These are phyloP conservation scores for Candida patagonica DNA, from an alignment of 805 yeast species.

Conservation along the genomic window DNA sequence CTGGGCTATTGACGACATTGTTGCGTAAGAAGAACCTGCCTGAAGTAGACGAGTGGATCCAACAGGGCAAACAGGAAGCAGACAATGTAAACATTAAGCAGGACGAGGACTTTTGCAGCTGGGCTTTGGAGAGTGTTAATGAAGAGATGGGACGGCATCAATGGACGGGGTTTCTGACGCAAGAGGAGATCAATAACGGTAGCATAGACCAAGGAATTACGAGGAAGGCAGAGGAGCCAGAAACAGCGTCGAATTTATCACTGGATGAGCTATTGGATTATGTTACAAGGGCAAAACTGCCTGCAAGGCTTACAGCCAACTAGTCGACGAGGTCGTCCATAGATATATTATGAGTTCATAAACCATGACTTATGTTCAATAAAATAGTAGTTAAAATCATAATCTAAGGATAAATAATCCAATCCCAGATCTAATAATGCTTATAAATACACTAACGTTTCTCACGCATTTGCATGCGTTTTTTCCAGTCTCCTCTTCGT, in stretches of 20 bases:
- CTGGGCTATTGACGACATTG: constrained; percentile 72
- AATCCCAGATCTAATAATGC: background rate
- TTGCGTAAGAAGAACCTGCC: constrained; percentile 83
- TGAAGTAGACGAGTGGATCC: constrained; percentile 83
- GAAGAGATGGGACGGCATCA: constrained; percentile 46
- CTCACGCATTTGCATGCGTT: constrained; percentile 50
- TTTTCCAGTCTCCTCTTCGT: constrained; percentile 56
- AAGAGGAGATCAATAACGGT: constrained; percentile 36
- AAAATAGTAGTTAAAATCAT: too few relatives aligned
- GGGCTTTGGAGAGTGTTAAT: constrained; percentile 53
- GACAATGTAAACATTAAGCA: constrained; percentile 24
- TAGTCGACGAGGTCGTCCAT: too few relatives aligned
- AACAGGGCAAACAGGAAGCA: constrained; percentile 32
- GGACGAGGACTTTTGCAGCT: constrained; percentile 61
- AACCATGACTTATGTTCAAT: too few relatives aligned
- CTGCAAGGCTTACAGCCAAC: constrained; percentile 2
- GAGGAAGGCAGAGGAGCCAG: constrained; percentile 3
- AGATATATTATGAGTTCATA: too few relatives aligned
- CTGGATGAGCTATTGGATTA: constrained; percentile 13
- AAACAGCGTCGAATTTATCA: constrained; percentile 8
- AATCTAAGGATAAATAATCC: background rate
- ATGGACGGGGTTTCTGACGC: constrained; percentile 53
- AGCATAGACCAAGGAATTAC: constrained; percentile 9
- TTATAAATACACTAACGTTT: constrained; percentile 19
- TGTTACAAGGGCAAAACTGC: constrained; percentile 15